Base-by-base conservation (phyloP, 306 rosid species). In the Psophocarpus tetragonolobus region DNA sequence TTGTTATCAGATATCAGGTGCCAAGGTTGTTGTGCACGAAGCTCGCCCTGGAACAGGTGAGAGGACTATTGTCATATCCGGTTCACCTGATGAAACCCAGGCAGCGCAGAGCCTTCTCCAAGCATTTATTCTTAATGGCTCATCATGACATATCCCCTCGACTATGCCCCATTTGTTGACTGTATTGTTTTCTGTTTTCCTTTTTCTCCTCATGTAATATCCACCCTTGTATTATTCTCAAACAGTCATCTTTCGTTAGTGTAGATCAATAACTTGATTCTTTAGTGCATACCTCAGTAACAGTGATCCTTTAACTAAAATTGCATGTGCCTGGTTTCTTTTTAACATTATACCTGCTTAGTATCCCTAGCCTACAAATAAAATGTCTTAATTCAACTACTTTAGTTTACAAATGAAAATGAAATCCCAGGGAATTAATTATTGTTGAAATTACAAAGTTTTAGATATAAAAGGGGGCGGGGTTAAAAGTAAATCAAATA, bases 101-200 rank as follows among this genome's bases (percentile, higher is more conserved):
- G 96, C 99, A 24, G 99, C 99, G 2, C 97, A 95, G 84, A 89
- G 96, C 84, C 97, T 95, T 68, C 93, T 95, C 36, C 99, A 91
- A 77, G 96, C 99, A 21, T 95, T 91, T 77, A 95, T 95, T 81
- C 97, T 92, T 42, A 86, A 95, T 12, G 99, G 99, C 78, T 86
- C 89, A 81, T 83, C 89, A 77, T 83, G 87, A 88, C 82, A 63
- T 38, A 18, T 54, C 50, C 62, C 65, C 74, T 54, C 53, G 32
- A 35, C 29, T 2, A 75, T 48, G 3, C 9, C 4, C 32, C 32
- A 29, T 47, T 65, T 26, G 23, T 76, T 60, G 42, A 62, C 72
- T 81, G 53, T 64, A 63, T 48, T 65, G 14, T 42, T 61, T 27
- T 48, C 10, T 63, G 15, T 35, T 27, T 48, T 21, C 9, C 17